Evolutionary conservation across 345 rosid species (phyloP).

Genomic region (Eucalyptus rudis): DNA sequence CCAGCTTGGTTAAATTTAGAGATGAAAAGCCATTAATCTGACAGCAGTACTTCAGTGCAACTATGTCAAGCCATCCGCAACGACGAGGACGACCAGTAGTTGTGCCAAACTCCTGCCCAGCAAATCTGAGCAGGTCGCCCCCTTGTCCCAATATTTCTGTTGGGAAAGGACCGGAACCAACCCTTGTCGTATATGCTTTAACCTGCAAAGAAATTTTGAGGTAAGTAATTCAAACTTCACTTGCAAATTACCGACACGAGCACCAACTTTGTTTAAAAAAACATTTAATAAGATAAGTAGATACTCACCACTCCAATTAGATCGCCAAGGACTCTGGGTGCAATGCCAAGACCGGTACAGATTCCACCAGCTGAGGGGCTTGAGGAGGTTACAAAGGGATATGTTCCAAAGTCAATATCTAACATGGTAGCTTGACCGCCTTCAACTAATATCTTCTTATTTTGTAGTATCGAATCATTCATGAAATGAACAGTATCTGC

Average conservation of each 20-base stretch:
- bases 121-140: constrained; percentile 82
- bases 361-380: constrained; percentile 98
- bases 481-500: constrained; percentile 81
- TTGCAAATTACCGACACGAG: not conserved
- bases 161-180: constrained; percentile 98
- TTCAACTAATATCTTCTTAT: constrained; percentile 84
- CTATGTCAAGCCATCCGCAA: constrained; percentile 98
- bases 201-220: constrained; percentile 21
- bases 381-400: constrained; percentile 96
- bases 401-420: constrained; percentile 91
- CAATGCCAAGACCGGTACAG: constrained; percentile 91
- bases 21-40: constrained; percentile 95
- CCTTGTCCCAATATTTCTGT: constrained; percentile 81
- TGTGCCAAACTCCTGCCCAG: constrained; percentile 96
- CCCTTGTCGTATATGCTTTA: constrained; percentile 97
- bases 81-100: constrained; percentile 99
- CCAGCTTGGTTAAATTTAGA: constrained; percentile 88
- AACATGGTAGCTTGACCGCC: constrained; percentile 99
- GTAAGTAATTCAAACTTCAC: not conserved
- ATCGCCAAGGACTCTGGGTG: constrained; percentile 89
- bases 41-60: constrained; percentile 75
- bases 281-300: not conserved
- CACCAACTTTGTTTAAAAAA: not conserved
- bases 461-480: constrained; percentile 63
- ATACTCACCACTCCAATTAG: constrained; percentile 80